Evolutionary conservation across 352 stramenopile genomes (phyloP).

Genomic region (Thraustochytrium sp.): DNA sequence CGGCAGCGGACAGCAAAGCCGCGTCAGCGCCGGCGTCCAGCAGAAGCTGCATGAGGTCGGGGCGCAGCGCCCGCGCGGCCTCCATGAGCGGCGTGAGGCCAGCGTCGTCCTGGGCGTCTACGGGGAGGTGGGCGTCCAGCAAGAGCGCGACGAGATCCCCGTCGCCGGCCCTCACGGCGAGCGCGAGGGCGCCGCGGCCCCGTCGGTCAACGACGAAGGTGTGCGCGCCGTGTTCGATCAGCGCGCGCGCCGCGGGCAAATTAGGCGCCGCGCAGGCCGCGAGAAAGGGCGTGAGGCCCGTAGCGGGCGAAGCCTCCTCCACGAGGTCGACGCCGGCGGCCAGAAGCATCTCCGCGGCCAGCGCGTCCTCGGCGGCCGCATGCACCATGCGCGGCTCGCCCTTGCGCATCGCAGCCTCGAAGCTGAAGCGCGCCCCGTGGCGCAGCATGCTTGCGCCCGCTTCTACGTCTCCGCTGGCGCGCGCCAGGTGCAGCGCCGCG

Average conservation of each 20-base stretch:
- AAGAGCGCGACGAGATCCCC: background rate
- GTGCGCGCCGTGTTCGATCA: background rate
- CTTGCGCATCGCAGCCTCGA: background rate
- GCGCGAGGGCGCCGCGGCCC: background rate
- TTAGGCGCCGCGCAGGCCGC: background rate
- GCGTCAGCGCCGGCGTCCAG: background rate
- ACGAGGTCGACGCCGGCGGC: background rate
- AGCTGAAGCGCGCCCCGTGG: background rate
- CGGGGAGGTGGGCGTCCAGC: background rate
- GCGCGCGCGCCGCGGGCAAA: background rate
- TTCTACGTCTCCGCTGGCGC: background rate
- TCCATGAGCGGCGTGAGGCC: background rate
- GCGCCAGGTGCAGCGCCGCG: background rate
- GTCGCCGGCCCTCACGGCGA: background rate
- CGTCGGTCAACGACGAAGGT: background rate
- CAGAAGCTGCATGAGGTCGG: background rate
- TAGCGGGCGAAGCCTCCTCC: background rate
- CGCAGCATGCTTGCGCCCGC: background rate
- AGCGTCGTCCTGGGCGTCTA: background rate
- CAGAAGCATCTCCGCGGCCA: background rate
- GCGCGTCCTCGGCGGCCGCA: background rate
- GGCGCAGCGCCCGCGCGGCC: background rate
- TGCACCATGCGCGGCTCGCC: background rate
- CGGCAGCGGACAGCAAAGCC: background rate
- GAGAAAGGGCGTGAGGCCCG: background rate